phyloP scores from a whole-genome alignment of 1,284 basidiomycete genomes.

The Boletus semigastroideus region DNA sequence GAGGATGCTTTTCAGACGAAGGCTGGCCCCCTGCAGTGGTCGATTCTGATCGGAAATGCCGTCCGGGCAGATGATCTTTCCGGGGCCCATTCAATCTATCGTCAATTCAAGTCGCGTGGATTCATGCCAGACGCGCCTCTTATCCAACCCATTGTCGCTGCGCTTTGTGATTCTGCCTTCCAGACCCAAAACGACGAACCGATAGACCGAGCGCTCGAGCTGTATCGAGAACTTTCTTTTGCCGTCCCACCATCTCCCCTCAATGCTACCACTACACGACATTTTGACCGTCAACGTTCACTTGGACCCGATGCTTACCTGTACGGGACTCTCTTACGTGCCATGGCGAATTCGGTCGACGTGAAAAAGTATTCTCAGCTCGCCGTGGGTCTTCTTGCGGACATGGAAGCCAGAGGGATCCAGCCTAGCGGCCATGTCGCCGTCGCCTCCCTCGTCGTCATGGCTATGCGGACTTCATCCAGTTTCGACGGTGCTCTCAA shows the following conservation, averaged over 20 bases:
- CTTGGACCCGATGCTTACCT: conserved; percentile 47
- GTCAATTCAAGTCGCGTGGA: conserved; percentile 41
- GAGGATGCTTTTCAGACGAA: conserved; percentile 42
- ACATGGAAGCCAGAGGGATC: conserved; percentile 47
- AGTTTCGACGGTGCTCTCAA: conserved; percentile 60
- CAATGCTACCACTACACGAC: conserved; percentile 7
- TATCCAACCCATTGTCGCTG: conserved; percentile 51
- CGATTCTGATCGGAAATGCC: conserved; percentile 50
- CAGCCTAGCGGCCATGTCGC: conserved; percentile 39
- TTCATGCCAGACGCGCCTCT: conserved; percentile 48
- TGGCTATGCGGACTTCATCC: conserved; percentile 57
- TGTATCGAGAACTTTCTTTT: conserved; percentile 48
- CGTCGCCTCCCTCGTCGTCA: conserved; percentile 52
- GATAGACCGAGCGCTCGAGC: conserved; percentile 48
- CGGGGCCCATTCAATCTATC: conserved; percentile 49
- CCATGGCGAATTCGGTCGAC: conserved; percentile 46
- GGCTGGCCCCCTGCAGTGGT: conserved; percentile 47
- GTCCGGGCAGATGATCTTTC: conserved; percentile 36
- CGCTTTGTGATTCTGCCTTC: conserved; percentile 42
- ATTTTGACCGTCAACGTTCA: conserved; percentile 31
- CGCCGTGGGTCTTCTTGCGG: conserved; percentile 54
- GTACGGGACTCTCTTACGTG: conserved; percentile 58
- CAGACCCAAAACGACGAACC: conserved; percentile 38
- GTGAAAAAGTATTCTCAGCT: conserved; percentile 46
- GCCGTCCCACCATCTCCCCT: conserved; percentile 17